Conservation (phyloP, 352 stramenopile species). For the Globisporangium nodosum region DNA sequence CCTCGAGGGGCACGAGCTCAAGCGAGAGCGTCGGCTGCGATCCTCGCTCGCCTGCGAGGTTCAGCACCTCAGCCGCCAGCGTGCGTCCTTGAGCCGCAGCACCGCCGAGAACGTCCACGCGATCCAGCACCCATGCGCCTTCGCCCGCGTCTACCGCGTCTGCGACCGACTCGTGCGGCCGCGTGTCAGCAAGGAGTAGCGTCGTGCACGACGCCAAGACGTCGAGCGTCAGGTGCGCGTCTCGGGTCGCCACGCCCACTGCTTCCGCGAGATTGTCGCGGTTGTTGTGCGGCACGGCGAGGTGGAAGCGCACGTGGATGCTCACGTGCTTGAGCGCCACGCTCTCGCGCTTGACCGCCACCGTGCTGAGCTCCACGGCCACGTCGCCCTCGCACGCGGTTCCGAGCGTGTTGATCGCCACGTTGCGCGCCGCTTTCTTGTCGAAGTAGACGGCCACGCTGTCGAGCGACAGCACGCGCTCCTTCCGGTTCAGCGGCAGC, state of each 20-base stretch:
- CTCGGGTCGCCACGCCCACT: slow-evolving; percentile 21
- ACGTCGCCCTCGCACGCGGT: slow-evolving; percentile 14
- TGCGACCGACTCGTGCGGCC: not conserved
- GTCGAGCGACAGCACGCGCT: slow-evolving; percentile 35
- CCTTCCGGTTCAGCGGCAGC: slow-evolving; percentile 34
- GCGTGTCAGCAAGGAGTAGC: slow-evolving; percentile 8
- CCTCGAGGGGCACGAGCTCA: slow-evolving; percentile 37
- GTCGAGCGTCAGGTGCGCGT: slow-evolving; percentile 25
- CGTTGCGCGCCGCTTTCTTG: slow-evolving; percentile 12
- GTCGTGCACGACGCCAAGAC: slow-evolving; percentile 17
- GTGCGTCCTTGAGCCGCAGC: not conserved
- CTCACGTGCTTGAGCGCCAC: slow-evolving; percentile 17
- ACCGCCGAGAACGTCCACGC: not conserved
- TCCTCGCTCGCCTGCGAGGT: slow-evolving; percentile 16
- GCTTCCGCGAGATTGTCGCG: slow-evolving; percentile 27
- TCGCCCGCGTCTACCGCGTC: slow-evolving; percentile 10
- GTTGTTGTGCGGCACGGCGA: slow-evolving; percentile 39
- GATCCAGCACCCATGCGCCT: slow-evolving; percentile 18
- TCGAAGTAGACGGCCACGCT: slow-evolving; percentile 21
- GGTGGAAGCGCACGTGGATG: slow-evolving; percentile 32
- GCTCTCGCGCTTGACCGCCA: not conserved
- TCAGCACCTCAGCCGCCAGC: slow-evolving; percentile 25
- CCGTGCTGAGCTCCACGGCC: slow-evolving; percentile 3
- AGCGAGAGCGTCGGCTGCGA: slow-evolving; percentile 25
- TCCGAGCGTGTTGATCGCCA: slow-evolving; percentile 15